Conservation (phyloP, 2,329 filamentous ascomycete species). For the Rachicladosporium sp. region DNA sequence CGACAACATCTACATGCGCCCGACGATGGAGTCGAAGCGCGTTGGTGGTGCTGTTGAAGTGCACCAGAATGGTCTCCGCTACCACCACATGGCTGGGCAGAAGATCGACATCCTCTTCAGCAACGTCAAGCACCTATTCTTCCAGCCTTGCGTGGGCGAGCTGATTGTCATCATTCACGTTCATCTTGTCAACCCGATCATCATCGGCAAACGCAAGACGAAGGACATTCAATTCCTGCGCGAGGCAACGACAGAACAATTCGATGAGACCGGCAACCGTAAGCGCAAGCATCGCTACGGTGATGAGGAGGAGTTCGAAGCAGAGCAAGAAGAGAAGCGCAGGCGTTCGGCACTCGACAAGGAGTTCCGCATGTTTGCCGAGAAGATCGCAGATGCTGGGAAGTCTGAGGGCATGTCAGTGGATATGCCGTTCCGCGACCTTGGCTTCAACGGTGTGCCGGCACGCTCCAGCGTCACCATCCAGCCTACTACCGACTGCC, state of each 20-base stretch:
- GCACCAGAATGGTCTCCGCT: slow-evolving; percentile 96
- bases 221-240: slow-evolving; percentile 98
- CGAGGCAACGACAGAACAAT: slow-evolving; percentile 95
- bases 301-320: slow-evolving; percentile 97
- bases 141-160: slow-evolving; percentile 93
- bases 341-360: slow-evolving; percentile 85
- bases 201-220: slow-evolving; percentile 97
- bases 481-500: slow-evolving; percentile 89
- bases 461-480: slow-evolving; percentile 92
- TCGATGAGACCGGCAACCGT: slow-evolving; percentile 95
- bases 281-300: slow-evolving; percentile 96
- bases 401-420: slow-evolving; percentile 84
- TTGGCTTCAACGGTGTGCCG: slow-evolving; percentile 93
- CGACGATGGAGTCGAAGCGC: slow-evolving; percentile 91
- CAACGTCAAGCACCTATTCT: slow-evolving; percentile 97
- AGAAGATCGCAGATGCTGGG: slow-evolving; percentile 93
- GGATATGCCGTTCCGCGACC: slow-evolving; percentile 91
- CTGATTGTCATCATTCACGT: slow-evolving; percentile 97
- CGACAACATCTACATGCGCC: slow-evolving; percentile 90
- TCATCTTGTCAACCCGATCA: slow-evolving; percentile 93
- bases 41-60: slow-evolving; percentile 94
- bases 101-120: slow-evolving; percentile 91
- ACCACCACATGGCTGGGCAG: slow-evolving; percentile 67
- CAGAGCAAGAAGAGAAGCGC: slow-evolving; percentile 90
- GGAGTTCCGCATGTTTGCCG: slow-evolving; percentile 88